Evolutionary conservation across 108 stramenopile species (phyloP), one percentile per base, ranked within the genome.

Genomic region (Schizochytrium sp.): DNA sequence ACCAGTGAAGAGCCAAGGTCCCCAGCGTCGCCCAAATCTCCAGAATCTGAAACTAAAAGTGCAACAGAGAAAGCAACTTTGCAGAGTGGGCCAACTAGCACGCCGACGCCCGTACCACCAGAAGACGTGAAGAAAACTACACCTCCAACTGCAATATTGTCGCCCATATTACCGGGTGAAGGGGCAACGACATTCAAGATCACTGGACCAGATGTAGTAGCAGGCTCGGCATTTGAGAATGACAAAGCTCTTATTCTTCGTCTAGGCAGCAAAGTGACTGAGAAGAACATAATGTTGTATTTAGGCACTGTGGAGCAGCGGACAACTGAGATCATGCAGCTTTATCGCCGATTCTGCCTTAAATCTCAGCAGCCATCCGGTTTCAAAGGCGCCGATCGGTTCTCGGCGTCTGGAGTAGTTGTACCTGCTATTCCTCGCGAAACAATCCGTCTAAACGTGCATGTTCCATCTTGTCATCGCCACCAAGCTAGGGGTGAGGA

Each of bases 241-340:
- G 64, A 69, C 28, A 83, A 47, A 38, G 5, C 76, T 13, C 76
- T 83, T 40, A 55, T 55, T 10, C 15, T 83, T 47, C 50, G 76
- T 56, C 76, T 83, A 5, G 92, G 92, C 61, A 91, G 88, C 53
- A 61, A 90, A 19, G 91, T 96, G 40, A 95, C 95, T 41, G 95
- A 95, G 57, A 92, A 92, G 61, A 96, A 96, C 87, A 94, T 96
- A 76, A 90, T 96, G 57, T 90, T 90, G 41, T 96, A 94, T 87
- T 93, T 96, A 59, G 96, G 95, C 12, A 89, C 93, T 60, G 88
- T 96, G 2, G 96, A 96, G 88, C 92, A 96, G 57, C 94, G 92
- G 58, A 91, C 95, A 8, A 94, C 94, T 61, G 92, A 90, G 44
- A 93, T 96, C 46, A 61, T 92, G 45, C 93, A 91, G 87, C 72